Conservation (phyloP, 1,284 basidiomycete species). For the Fistulinella staudtii region DNA sequence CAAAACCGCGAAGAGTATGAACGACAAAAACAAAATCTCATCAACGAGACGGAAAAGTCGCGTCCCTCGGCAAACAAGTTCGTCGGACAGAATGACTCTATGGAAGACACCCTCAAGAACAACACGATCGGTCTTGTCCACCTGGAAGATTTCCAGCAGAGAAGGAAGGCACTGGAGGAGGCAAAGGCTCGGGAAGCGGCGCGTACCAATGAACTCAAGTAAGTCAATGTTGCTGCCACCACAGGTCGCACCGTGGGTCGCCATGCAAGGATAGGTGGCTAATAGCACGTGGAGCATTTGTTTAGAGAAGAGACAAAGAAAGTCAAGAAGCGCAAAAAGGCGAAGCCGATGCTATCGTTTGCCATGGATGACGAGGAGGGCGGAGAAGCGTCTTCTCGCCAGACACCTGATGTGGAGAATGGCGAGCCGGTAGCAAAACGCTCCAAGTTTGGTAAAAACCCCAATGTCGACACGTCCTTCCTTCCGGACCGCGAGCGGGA, state of each 20-base stretch:
- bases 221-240: conserved; percentile 38
- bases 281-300: conserved; percentile 72
- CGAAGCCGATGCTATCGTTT: conserved; percentile 86
- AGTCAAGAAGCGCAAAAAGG: conserved; percentile 82
- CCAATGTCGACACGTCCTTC: conserved; percentile 96
- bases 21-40: conserved; percentile 82
- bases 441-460: conserved; percentile 88
- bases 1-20: conserved; percentile 86
- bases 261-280: conserved; percentile 41
- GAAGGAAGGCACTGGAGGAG: conserved; percentile 88
- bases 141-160: conserved; percentile 90
- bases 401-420: conserved; percentile 34
- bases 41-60: conserved; percentile 80
- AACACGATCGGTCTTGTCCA: conserved; percentile 91
- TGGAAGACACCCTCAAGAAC: conserved; percentile 93
- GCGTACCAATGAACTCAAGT: conserved; percentile 77
- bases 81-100: conserved; percentile 89
- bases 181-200: conserved; percentile 89
- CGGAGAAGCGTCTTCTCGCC: conserved; percentile 35
- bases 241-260: conserved; percentile 1
- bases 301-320: conserved; percentile 86
- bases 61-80: conserved; percentile 84
- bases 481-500: conserved; percentile 96
- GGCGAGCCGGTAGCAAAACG: conserved; percentile 58
- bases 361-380: conserved; percentile 76